phyloP scores from a whole-genome alignment of 306 rosid species.

The Lupinus albus region DNA sequence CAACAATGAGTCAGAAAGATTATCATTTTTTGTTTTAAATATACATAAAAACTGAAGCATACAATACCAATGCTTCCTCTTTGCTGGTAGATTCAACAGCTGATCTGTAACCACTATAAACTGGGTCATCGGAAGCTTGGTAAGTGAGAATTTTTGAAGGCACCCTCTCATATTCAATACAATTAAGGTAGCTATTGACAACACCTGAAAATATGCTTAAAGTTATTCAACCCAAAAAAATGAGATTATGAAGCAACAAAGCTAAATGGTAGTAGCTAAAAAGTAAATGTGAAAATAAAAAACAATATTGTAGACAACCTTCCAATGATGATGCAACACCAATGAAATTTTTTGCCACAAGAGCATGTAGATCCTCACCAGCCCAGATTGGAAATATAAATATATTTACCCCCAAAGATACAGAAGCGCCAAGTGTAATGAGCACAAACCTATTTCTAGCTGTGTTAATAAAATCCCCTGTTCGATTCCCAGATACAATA shows the following conservation, averaged over 20 bases:
- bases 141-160: slow-evolving; percentile 88
- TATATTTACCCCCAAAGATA: slow-evolving; percentile 76
- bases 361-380: slow-evolving; percentile 94
- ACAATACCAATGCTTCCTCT: slow-evolving; percentile 70
- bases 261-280: neutral
- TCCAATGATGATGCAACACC: slow-evolving; percentile 93
- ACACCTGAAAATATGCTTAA: slow-evolving; percentile 53
- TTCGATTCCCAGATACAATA: slow-evolving; percentile 78
- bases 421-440: slow-evolving; percentile 83
- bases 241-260: too few species aligned
- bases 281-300: slow-evolving; percentile 27
- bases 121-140: slow-evolving; percentile 87
- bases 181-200: slow-evolving; percentile 67
- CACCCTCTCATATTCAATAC: slow-evolving; percentile 76
- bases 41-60: slow-evolving; percentile 20
- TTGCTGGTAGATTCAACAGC: slow-evolving; percentile 84
- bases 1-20: slow-evolving; percentile 33
- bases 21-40: too few species aligned
- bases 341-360: slow-evolving; percentile 70
- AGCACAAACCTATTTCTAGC: slow-evolving; percentile 74
- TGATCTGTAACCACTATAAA: slow-evolving; percentile 82
- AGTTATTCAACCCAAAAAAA: slow-evolving; percentile 18
- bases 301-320: slow-evolving; percentile 51
- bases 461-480: slow-evolving; percentile 69
- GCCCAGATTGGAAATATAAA: slow-evolving; percentile 93